Conservation (phyloP, 345 rosid genomes). For the Linum tenue region DNA sequence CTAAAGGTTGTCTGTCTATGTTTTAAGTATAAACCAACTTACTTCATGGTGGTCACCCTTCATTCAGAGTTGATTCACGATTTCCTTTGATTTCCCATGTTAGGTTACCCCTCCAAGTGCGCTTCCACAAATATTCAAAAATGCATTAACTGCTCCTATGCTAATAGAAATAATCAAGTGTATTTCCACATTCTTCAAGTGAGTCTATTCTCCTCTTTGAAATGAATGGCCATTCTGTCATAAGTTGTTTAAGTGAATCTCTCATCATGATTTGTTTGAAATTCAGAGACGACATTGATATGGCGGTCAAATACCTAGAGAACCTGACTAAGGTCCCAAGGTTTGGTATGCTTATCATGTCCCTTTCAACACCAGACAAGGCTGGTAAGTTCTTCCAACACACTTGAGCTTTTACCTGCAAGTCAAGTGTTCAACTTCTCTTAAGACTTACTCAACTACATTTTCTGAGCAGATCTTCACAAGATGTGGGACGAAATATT, state of each 20-base stretch:
- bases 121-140: conserved; percentile 72
- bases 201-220: conserved; percentile 18
- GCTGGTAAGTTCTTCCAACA: conserved; percentile 39
- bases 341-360: conserved; percentile 66
- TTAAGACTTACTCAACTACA: conserved; percentile 7
- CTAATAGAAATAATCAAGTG: conserved; percentile 65
- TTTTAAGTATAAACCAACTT: too few relatives aligned
- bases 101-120: conserved; percentile 66
- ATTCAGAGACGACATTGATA: conserved; percentile 58
- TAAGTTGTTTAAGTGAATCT: background rate
- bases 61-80: background rate
- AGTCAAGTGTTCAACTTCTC: background rate
- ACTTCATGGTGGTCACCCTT: too few relatives aligned
- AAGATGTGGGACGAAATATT: conserved; percentile 68
- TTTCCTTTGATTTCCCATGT: conserved; percentile 6
- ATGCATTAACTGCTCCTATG: conserved; percentile 58
- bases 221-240: background rate
- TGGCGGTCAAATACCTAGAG: conserved; percentile 64
- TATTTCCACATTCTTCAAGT: conserved; percentile 59
- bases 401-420: background rate
- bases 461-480: conserved; percentile 48
- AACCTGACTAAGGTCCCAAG: conserved; percentile 78
- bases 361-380: conserved; percentile 62
- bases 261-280: conserved; percentile 7
- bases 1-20: conserved; percentile 43